A percentile compares a stretch with the other conserved stretches of the same genome.
phyloP scores from a whole-genome alignment of 345 rosid genomes.

The Citrus sp. region DNA sequence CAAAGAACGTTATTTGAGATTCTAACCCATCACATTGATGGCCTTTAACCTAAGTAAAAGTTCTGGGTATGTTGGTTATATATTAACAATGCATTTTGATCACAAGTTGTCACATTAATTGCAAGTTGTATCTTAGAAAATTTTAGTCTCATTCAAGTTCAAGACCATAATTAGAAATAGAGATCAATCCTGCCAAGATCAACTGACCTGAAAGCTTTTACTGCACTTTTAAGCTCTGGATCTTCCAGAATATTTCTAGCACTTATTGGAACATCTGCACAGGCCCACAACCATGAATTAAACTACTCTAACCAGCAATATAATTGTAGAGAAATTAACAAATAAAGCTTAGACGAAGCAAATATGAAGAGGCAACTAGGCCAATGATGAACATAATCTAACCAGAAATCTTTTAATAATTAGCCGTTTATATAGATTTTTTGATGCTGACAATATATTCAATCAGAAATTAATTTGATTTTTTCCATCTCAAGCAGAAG shows the following conservation, averaged over 20 bases:
- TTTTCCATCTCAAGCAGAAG: not conserved
- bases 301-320: not conserved
- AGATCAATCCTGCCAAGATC: not conserved
- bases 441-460: not conserved
- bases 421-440: not conserved
- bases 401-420: not conserved
- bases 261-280: slow-evolving; percentile 71
- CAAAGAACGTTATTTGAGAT: not conserved
- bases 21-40: not conserved
- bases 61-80: not conserved
- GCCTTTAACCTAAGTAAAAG: not conserved
- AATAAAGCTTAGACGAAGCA: not conserved
- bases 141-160: not conserved
- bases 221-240: slow-evolving; percentile 80
- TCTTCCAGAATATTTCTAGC: slow-evolving; percentile 90
- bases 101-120: not conserved
- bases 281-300: slow-evolving; percentile 15
- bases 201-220: slow-evolving; percentile 75
- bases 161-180: not conserved
- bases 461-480: not conserved
- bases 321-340: not conserved
- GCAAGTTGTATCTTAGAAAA: not conserved
- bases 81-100: not conserved
- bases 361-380: not conserved
- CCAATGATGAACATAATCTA: not conserved